Percentiles rank a stretch among this genome's conserved stretches.
These are phyloP conservation scores for Monosporascus sp. DNA, from an alignment of 2,329 filamentous ascomycete genomes.

Conservation along the genomic window DNA sequence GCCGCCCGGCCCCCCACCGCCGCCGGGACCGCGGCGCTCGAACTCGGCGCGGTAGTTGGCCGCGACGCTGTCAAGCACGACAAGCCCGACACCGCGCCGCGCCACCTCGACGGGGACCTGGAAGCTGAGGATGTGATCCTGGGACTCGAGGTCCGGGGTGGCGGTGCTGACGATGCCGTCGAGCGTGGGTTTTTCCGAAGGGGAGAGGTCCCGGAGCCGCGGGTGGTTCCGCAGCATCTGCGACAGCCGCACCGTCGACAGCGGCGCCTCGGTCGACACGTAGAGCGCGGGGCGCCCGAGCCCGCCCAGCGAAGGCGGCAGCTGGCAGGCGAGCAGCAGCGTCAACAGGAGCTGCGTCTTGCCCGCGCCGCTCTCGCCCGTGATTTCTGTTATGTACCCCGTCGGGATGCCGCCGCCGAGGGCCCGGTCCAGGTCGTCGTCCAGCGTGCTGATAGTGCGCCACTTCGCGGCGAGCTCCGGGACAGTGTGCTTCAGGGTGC, in stretches of 20 bases:
- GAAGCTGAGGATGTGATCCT: slow-evolving; percentile 90
- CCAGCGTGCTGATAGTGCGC: slow-evolving; percentile 72
- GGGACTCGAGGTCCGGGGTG: slow-evolving; percentile 84
- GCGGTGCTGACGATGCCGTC: slow-evolving; percentile 74
- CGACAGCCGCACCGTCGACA: slow-evolving; percentile 74
- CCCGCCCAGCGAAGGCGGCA: slow-evolving; percentile 62
- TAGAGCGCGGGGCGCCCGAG: slow-evolving; percentile 75
- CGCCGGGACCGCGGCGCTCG: slow-evolving; percentile 46
- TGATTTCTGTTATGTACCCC: slow-evolving; percentile 81
- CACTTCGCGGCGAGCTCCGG: slow-evolving; percentile 36
- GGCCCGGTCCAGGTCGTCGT: slow-evolving; percentile 61
- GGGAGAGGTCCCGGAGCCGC: slow-evolving; percentile 36
- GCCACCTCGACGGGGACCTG: slow-evolving; percentile 83
- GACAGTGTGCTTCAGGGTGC: slow-evolving; percentile 27
- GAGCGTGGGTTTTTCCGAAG: slow-evolving; percentile 51
- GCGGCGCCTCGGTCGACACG: slow-evolving; percentile 84
- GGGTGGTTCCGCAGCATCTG: slow-evolving; percentile 72
- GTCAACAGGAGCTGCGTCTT: slow-evolving; percentile 92
- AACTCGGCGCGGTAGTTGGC: slow-evolving; percentile 95
- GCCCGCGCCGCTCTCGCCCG: slow-evolving; percentile 87
- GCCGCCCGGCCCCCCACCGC: slow-evolving; percentile 34
- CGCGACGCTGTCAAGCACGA: slow-evolving; percentile 87
- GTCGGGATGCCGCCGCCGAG: slow-evolving; percentile 76
- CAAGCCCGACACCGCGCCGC: slow-evolving; percentile 70
- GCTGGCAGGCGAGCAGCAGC: slow-evolving; percentile 78